These are phyloP conservation scores for Colletotrichum aenigma DNA, from an alignment of 2,329 filamentous ascomycete genomes.

Conservation along the genomic window DNA sequence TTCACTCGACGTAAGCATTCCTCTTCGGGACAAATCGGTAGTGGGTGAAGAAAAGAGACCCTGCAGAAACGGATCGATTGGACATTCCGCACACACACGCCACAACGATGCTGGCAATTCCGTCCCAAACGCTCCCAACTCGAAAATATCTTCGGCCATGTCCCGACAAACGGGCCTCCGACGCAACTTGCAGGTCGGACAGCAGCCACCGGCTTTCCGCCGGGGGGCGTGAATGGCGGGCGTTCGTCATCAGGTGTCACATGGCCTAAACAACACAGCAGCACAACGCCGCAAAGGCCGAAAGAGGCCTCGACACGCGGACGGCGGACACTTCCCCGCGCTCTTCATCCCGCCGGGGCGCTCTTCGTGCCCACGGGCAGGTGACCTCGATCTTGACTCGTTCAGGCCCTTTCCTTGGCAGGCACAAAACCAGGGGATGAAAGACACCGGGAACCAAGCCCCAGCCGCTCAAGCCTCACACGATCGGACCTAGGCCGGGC, in stretches of 20 bases:
- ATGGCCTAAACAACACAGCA: background rate
- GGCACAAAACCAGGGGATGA: background rate
- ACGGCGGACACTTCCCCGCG: background rate
- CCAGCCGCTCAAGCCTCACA: background rate
- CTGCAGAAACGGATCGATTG: background rate
- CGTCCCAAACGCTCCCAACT: background rate
- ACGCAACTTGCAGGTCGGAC: background rate
- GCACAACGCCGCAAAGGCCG: background rate
- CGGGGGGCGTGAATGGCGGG: background rate
- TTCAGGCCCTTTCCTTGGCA: background rate
- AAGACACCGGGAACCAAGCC: background rate
- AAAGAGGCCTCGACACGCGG: background rate
- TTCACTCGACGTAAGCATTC: background rate
- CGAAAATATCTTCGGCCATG: background rate
- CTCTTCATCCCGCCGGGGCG: background rate
- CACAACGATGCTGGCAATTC: background rate
- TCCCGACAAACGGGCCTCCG: background rate
- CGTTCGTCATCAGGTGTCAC: background rate
- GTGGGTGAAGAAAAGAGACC: background rate
- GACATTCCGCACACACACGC: background rate
- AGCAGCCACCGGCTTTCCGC: background rate
- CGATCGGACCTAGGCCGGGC: background rate
- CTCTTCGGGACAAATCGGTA: background rate
- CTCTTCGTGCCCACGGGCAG: background rate
- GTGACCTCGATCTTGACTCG: background rate